Conservation (phyloP, 495 filamentous ascomycete genomes). For the Tetracladium marchalianum region DNA sequence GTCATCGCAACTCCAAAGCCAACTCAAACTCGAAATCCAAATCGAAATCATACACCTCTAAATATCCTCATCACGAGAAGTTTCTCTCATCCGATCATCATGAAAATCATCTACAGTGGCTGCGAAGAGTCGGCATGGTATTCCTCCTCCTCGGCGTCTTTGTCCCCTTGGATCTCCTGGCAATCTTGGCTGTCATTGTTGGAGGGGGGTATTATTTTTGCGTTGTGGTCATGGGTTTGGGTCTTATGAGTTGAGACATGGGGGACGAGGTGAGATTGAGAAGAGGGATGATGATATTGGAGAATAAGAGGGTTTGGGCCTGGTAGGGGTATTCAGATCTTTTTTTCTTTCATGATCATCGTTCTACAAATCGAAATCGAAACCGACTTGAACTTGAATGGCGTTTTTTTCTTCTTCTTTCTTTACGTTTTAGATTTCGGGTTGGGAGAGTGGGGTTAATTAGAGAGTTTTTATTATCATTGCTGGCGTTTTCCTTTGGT, state of each 20-base stretch:
- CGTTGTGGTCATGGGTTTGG: conserved; percentile 8
- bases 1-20: background rate
- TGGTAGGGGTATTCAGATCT: no score
- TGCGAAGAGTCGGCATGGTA: conserved; percentile 15
- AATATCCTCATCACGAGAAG: no score
- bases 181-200: conserved; percentile 5
- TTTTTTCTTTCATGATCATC: no score
- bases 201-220: conserved; percentile 10
- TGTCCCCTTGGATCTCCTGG: conserved; percentile 19
- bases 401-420: conserved; percentile 4
- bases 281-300: no score
- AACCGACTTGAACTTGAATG: background rate
- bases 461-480: conserved; percentile 15
- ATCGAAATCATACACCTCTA: no score
- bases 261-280: no score
- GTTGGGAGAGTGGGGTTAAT: background rate
- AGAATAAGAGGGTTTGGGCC: no score
- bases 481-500: conserved; percentile 10
- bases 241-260: background rate
- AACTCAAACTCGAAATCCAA: background rate
- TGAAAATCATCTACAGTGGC: conserved; percentile 5
- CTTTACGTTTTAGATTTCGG: no score
- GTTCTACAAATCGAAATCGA: no score
- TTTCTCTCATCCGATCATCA: no score
- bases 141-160: conserved; percentile 18